Conservation (phyloP, 2,329 filamentous ascomycete species). For the Calonectria hawksworthii region DNA sequence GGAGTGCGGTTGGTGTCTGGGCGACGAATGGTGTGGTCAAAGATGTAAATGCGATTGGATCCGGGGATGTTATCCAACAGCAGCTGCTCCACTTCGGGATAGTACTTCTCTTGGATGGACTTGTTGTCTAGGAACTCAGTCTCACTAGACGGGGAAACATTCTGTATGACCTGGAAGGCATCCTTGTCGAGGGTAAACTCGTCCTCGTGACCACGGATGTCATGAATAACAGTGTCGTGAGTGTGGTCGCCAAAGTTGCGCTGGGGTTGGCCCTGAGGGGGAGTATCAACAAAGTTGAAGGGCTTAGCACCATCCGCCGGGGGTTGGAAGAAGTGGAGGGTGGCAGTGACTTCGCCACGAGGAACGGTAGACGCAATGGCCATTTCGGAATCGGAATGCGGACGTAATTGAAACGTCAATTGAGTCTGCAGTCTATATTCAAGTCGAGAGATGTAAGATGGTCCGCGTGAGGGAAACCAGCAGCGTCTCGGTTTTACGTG, state of each 20-base stretch:
- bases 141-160: conserved; percentile 65
- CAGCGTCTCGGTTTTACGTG: background rate
- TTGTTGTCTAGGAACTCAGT: conserved; percentile 76
- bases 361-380: conserved; percentile 59
- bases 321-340: conserved; percentile 75
- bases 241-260: conserved; percentile 72
- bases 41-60: conserved; percentile 77
- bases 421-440: background rate
- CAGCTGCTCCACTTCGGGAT: conserved; percentile 84
- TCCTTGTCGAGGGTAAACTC: conserved; percentile 78
- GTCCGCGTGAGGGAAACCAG: background rate
- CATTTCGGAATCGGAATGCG: conserved; percentile 48
- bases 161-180: conserved; percentile 78
- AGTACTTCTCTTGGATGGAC: conserved; percentile 80
- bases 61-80: conserved; percentile 78
- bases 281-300: conserved; percentile 77
- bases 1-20: conserved; percentile 74
- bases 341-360: conserved; percentile 72
- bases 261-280: conserved; percentile 71
- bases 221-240: conserved; percentile 72
- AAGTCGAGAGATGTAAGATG: background rate
- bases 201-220: conserved; percentile 80
- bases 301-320: conserved; percentile 72
- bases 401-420: background rate
- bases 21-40: conserved; percentile 91